These are phyloP conservation scores for Monosporascus sp. DNA, from an alignment of 2,329 filamentous ascomycete species.

Conservation along the genomic window DNA sequence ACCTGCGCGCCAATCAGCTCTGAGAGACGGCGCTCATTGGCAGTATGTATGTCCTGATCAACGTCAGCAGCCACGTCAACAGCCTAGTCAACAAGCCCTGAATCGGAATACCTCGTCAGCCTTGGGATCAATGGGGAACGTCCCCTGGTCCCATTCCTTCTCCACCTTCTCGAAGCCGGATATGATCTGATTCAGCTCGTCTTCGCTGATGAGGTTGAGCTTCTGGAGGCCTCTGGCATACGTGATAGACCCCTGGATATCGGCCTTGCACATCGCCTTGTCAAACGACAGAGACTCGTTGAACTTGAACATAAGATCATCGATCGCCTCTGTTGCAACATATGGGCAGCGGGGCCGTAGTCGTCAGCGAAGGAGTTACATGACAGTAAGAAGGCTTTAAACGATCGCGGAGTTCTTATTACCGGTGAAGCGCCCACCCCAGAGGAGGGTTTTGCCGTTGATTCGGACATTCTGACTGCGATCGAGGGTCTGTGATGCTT, in stretches of 20 bases:
- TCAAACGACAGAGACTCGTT: constrained; percentile 66
- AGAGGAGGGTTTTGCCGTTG: background rate
- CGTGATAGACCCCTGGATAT: constrained; percentile 60
- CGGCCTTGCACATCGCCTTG: constrained; percentile 58
- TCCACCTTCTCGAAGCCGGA: constrained; percentile 45
- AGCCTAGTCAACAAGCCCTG: no score
- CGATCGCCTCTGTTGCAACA: constrained; percentile 1
- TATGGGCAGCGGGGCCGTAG: background rate
- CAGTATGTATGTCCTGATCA: constrained; percentile 43
- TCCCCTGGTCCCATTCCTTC: constrained; percentile 23
- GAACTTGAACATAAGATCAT: constrained; percentile 35
- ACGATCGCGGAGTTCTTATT: background rate
- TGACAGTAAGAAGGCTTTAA: background rate
- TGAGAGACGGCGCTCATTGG: constrained; percentile 52
- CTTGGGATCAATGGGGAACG: constrained; percentile 20
- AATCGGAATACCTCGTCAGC: constrained; percentile 18
- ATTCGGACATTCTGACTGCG: background rate
- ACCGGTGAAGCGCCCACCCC: background rate
- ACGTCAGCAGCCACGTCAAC: no score
- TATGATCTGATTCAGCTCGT: constrained; percentile 59
- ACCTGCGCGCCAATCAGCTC: constrained; percentile 67
- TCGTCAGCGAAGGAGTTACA: background rate
- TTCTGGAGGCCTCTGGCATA: constrained; percentile 61
- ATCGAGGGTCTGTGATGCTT: background rate
- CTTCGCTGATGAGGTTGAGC: constrained; percentile 53